Base-by-base conservation (phyloP, 148 eudicot species). In the Pharnaceum exiguum region DNA sequence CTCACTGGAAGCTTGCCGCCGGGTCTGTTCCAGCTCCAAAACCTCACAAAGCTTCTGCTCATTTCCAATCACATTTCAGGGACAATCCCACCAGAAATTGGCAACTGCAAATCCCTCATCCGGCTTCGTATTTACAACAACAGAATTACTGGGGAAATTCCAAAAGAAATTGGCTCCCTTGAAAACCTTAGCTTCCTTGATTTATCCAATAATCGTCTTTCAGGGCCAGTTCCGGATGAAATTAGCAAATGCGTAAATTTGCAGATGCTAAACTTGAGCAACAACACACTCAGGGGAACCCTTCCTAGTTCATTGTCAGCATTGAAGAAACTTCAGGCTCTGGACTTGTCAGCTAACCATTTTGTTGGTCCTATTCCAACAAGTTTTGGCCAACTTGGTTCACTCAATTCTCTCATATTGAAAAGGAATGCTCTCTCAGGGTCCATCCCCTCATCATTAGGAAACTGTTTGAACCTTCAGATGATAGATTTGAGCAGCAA, bases 1-100 rank as follows among this genome's bases (percentile, higher is more conserved):
- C 77, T 89, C 16, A 83, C 87, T 6, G 97, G 95, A 15, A 67
- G 50, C 38, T 46, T 89, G 46, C 97, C 95, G 15, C 48, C 82
- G 43, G 59, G 77, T 29, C 23, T 89, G 23, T 89, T 89, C 63
- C 84, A 73, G 38, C 73, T 89, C 11, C 73, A 69, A 61, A 89
- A 89, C 64, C 77, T 89, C 15, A 81, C 95, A 22, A 89, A 89
- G 56, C 71, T 89, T 23, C 72, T 89, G 5, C 64, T 89, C 54
- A 86, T 86, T 57, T 81, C 81, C 1, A 89, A 89, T 45, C 77
- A 81, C 35, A 75, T 89, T 46, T 83, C 90, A 18, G 97, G 97
- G 37, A 43, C 77, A n/a, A 78, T 89, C 59, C 97, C 97, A 24
- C 64, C 76, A 13, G 80, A 86, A 53, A 79, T 89, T 16, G 88